Base-by-base conservation (phyloP, 2,329 filamentous ascomycete genomes). In the Hypoxylon sp. region DNA sequence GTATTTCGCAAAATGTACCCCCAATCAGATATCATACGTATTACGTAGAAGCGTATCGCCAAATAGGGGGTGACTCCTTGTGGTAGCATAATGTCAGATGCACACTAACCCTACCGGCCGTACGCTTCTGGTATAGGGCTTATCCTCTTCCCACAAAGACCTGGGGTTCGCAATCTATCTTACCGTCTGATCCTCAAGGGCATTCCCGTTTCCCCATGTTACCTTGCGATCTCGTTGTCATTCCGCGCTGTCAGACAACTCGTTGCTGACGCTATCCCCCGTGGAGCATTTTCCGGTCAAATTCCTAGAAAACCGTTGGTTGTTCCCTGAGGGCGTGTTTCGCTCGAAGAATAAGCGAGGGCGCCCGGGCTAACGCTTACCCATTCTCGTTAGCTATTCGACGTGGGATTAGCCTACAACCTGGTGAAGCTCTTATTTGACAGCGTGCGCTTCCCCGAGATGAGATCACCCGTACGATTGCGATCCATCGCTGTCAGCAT, bases 41-140 rank as follows among this genome's bases (percentile, higher is more conserved):
- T 43, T 45, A 30, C 46, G 52, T 57, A 51, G 51, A 41, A 38
- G 46, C 51, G 43, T 30, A 34, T 60, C 32, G 53, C 55, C 50
- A 59, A 21, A 51, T 50, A 52, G 48, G 41, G 48, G 21, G 34
- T 32, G 21, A 17, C 28, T 34, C 60, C 57, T 67, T 63, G 21
- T 52, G 55, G 46, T 38, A 59, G 48, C 51, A 55, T 53, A 68
- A 56, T 57, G 53, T 67, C 60, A 67, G 55, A 65, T 61, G 50
- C 55, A 63, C 61, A 59, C 60, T 60, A 50, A 49, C 57, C 55
- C 53, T 57, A 50, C 53, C 38, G 41, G 57, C 51, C 46, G 11
- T 46, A 63, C 68, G 38, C 59, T 68, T 65, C 51, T 25, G 59
- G 68, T 34, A 63, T 70, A 70, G 68, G 68, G 68, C 68, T 70